A percentile compares a stretch with the other conserved stretches of the same genome.
These are phyloP conservation scores for Cryptococcus floricola DNA, from an alignment of 1,284 basidiomycete genomes.

Conservation along the genomic window DNA sequence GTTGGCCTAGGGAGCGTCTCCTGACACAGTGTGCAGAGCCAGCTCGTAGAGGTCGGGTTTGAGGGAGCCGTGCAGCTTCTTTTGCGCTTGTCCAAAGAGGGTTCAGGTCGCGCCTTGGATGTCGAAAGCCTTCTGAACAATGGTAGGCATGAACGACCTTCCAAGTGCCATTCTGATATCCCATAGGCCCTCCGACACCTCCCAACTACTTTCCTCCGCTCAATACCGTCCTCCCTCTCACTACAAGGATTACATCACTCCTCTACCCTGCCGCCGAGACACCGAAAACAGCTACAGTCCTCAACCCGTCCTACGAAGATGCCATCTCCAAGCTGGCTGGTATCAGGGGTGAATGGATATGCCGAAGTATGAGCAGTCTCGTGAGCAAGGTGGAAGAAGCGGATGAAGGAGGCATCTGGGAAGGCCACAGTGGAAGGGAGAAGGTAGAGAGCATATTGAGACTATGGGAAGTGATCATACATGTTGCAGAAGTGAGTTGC, in stretches of 20 bases:
- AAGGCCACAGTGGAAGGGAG: conserved; percentile 25
- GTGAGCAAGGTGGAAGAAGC: conserved; percentile 32
- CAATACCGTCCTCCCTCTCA: conserved; percentile 23
- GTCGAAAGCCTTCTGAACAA: conserved; percentile 22
- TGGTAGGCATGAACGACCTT: conserved; percentile 19
- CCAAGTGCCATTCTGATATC: neutral
- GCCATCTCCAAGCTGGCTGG: conserved; percentile 22
- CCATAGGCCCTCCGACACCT: conserved; percentile 29
- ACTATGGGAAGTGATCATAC: conserved; percentile 37
- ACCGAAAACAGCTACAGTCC: conserved; percentile 25
- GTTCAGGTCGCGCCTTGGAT: conserved; percentile 24
- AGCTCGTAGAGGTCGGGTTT: conserved; percentile 42
- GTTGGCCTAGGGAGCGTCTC: neutral
- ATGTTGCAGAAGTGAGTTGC: conserved; percentile 36
- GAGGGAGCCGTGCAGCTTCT: conserved; percentile 34
- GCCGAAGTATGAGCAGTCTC: conserved; percentile 20
- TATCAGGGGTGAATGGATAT: conserved; percentile 36
- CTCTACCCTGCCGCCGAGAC: conserved; percentile 19
- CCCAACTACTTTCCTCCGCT: conserved; percentile 32
- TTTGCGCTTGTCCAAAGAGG: conserved; percentile 32
- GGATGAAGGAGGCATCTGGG: conserved; percentile 35
- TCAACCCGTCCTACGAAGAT: conserved; percentile 28
- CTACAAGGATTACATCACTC: conserved; percentile 14
- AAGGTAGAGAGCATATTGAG: conserved; percentile 32
- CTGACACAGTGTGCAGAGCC: conserved; percentile 17